Conservation (phyloP, 331 rosid species). For the Erythrophleum ivorense region DNA sequence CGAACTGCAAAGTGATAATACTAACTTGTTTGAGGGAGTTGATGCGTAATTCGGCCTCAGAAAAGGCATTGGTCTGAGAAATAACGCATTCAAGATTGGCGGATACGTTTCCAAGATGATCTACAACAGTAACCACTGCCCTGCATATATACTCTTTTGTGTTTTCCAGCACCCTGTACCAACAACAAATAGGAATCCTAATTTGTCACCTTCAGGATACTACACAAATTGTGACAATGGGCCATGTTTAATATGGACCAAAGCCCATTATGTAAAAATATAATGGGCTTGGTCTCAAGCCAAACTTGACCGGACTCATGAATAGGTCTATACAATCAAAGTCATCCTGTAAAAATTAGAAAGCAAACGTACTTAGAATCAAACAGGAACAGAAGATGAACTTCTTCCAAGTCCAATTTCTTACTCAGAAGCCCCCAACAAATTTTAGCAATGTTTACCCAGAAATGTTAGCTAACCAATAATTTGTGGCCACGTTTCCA, state of each 20-base stretch:
- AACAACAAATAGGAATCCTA: constrained; percentile 24
- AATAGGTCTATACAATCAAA: too few species aligned
- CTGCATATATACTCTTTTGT: constrained; percentile 83
- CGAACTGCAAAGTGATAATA: not conserved
- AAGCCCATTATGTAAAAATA: not conserved
- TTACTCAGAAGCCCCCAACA: not conserved
- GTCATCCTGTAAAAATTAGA: too few species aligned
- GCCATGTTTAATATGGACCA: not conserved
- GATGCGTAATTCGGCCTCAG: constrained; percentile 65
- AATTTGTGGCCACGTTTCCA: constrained; percentile 8
- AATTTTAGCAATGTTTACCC: not conserved
- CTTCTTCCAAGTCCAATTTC: constrained; percentile 12
- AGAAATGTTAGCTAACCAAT: not conserved
- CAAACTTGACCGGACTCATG: not conserved
- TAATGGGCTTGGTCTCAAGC: not conserved
- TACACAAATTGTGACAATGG: not conserved
- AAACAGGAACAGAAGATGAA: not conserved
- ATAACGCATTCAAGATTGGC: constrained; percentile 61
- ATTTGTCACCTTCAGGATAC: not conserved
- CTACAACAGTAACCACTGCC: constrained; percentile 78
- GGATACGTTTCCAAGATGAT: constrained; percentile 89
- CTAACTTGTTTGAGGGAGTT: constrained; percentile 78
- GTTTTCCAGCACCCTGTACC: constrained; percentile 74
- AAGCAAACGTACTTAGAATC: too few species aligned
- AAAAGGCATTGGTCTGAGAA: constrained; percentile 68